Conservation (phyloP, 1,284 basidiomycete genomes). For the Apiotrichum gracile region DNA sequence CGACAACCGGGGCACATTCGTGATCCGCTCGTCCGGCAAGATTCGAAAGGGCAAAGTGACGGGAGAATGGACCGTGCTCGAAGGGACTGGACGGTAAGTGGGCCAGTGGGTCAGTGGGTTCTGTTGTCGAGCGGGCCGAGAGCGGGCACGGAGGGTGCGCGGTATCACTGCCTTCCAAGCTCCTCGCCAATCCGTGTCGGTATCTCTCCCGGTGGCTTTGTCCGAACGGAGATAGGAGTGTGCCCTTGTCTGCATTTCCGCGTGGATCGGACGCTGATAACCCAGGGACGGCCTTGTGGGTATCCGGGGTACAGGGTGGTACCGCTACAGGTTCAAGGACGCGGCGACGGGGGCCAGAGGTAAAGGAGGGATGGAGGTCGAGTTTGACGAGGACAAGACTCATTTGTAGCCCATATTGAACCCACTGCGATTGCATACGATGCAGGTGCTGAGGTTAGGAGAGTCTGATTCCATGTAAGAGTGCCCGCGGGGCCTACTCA, state of each 20-base stretch:
- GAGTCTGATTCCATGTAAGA: neutral
- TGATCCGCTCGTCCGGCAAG: neutral
- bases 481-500: neutral
- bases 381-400: slow-evolving; percentile 1
- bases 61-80: neutral
- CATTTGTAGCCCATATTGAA: neutral
- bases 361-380: neutral
- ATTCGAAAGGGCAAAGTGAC: neutral
- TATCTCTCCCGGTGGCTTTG: no score
- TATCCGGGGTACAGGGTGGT: neutral
- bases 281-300: neutral
- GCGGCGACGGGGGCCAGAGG: neutral
- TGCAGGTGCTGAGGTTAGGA: neutral
- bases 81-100: neutral
- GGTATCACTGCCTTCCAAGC: no score
- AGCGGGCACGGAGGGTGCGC: no score
- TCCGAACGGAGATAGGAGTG: no score
- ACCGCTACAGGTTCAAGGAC: neutral
- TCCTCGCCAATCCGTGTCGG: no score
- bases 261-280: neutral
- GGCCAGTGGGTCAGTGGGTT: neutral
- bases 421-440: neutral
- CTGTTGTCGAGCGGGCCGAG: no score
- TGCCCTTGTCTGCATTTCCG: no score
- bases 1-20: neutral